These are phyloP conservation scores for Pluteus cervinus DNA, from an alignment of 768 basidiomycete genomes.

Conservation along the genomic window DNA sequence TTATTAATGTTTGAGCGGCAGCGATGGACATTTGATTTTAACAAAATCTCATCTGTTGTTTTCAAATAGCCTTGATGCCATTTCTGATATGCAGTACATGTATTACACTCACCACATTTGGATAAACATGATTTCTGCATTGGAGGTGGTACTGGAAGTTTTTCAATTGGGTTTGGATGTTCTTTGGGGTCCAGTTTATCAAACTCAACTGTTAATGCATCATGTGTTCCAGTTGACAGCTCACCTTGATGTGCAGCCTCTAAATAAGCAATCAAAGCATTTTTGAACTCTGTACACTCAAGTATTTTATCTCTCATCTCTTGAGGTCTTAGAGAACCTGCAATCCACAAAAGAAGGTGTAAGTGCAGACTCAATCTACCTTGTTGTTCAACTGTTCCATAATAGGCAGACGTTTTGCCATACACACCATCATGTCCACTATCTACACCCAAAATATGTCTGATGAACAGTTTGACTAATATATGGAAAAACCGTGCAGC, in stretches of 20 bases:
- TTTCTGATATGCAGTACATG: constrained; percentile 13
- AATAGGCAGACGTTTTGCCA: constrained; percentile 16
- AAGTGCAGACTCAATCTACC: constrained; percentile 23
- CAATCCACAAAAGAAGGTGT: constrained; percentile 25
- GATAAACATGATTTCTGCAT: no score
- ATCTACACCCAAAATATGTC: constrained; percentile 6
- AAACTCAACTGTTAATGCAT: no score
- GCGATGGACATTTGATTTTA: constrained; percentile 21
- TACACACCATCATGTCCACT: constrained; percentile 11
- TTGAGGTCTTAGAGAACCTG: constrained; percentile 19
- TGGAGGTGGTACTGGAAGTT: no score
- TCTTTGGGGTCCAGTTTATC: no score
- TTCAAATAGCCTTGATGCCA: constrained; percentile 12
- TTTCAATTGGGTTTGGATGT: no score
- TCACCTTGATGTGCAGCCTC: no score
- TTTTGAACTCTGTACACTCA: constrained; percentile 14
- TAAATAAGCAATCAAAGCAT: constrained; percentile 15
- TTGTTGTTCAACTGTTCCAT: constrained; percentile 27
- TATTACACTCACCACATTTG: no score
- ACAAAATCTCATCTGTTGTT: constrained; percentile 20
- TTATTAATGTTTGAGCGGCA: constrained; percentile 13
- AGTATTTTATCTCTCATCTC: constrained; percentile 23
- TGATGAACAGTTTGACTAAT: constrained; percentile 10
- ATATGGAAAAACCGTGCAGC: constrained; percentile 18
- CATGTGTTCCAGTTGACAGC: constrained; percentile 19